Base-by-base conservation (phyloP, 1,284 basidiomycete species). In the Flammula alnicola region DNA sequence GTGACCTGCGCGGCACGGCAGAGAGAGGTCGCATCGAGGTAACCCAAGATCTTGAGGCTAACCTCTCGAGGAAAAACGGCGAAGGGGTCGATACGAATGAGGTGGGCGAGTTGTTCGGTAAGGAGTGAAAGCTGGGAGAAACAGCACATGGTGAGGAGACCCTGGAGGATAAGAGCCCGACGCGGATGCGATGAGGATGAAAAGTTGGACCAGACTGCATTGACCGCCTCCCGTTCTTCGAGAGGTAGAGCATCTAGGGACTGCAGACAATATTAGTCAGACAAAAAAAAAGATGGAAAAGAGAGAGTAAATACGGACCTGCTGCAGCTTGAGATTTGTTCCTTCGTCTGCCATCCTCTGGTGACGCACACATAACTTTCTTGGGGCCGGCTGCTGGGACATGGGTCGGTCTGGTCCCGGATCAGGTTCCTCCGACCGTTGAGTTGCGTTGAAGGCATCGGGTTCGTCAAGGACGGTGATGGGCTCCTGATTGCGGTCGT, bases 111-210 rank as follows among this genome's bases (percentile, higher is more conserved):
- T 50, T 95, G 91, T 55, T 97, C 93, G 11, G 93, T 91, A 41
- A 99, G 86, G 48, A 98, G 89, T 17, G 96, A 98, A n/a, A 99
- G 86, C 64, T 98, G 96, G 31, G 93, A 93, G 75, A 97, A 98
- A 73, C 96, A 99, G 70, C 96, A 99, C 93, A 99, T 99, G n/a
- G 97, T 98, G 60, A 99, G 85, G 52, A 99, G 82, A 25, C 96
- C 96, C 63, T 94, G 93, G 38, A 99, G 86, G 64, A 99, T 98
- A 63, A 99, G 83, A 32, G 92, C 91, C 32, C 96, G 84, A 27
- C 93, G 86, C 8, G 89, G 84, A 63, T 97, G 94, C 0, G 94
- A 86, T 1, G 96, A 97, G 0, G 93, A 93, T 9, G 94, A 97
- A 72, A 99, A 99, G 61, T 88, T 91, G 50, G 95, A 93, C 97